Evolutionary conservation across 1,284 basidiomycete species (phyloP).

Genomic region (Ganoderma sinense): DNA sequence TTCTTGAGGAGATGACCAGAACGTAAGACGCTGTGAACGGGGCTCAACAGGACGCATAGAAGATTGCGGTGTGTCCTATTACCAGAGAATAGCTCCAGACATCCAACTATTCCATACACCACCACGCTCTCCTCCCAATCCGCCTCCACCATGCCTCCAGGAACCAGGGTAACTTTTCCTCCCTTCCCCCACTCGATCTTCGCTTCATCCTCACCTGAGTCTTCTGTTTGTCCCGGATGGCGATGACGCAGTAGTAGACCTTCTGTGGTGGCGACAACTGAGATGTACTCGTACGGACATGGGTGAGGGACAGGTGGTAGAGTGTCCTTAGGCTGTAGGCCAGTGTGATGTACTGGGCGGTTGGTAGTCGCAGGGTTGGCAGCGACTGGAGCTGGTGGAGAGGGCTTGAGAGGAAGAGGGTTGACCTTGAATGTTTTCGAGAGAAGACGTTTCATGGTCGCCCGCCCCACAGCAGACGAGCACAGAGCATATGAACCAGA

Average conservation of each 20-base stretch:
- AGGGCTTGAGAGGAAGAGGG: slow-evolving; percentile 16
- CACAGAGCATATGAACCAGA: slow-evolving; percentile 22
- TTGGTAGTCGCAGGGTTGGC: slow-evolving; percentile 30
- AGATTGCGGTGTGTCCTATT: slow-evolving; percentile 31
- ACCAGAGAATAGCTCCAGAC: slow-evolving; percentile 76
- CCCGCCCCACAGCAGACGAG: slow-evolving; percentile 6
- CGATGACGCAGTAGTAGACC: slow-evolving; percentile 73
- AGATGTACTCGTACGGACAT: slow-evolving; percentile 72
- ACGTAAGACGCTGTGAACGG: slow-evolving; percentile 69
- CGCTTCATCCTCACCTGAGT: slow-evolving; percentile 51
- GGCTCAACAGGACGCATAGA: slow-evolving; percentile 13
- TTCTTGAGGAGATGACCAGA: slow-evolving; percentile 68
- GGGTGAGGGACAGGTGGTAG: slow-evolving; percentile 77
- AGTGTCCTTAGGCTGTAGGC: slow-evolving; percentile 66
- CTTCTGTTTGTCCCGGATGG: slow-evolving; percentile 41
- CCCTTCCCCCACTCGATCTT: slow-evolving; percentile 70
- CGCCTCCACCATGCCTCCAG: slow-evolving; percentile 41
- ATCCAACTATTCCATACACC: slow-evolving; percentile 77
- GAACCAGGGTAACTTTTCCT: slow-evolving; percentile 61
- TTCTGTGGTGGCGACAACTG: slow-evolving; percentile 60
- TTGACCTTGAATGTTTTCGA: slow-evolving; percentile 35
- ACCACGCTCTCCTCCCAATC: slow-evolving; percentile 65
- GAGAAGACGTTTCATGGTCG: slow-evolving; percentile 41
- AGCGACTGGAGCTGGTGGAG: slow-evolving; percentile 28
- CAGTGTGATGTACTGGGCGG: slow-evolving; percentile 39